phyloP scores from a whole-genome alignment of 257 asterid species.

The Ocimum tenuiflorum region DNA sequence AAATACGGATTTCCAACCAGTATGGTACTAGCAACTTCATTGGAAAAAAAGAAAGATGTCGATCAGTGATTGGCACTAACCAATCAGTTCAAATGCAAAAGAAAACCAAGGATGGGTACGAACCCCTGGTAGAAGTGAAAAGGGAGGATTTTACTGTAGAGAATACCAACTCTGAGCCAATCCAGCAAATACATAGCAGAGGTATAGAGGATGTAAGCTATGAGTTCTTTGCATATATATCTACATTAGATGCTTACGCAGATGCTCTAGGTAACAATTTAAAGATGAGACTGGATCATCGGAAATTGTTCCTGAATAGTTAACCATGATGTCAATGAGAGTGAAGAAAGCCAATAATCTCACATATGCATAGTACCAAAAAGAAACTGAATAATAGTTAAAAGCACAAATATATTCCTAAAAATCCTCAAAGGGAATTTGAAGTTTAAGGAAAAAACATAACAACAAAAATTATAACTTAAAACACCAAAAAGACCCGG shows the following conservation, averaged over 20 bases:
- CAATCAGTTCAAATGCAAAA: neutral
- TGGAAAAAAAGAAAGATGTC: neutral
- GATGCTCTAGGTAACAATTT: neutral
- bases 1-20: neutral
- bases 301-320: neutral
- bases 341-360: neutral
- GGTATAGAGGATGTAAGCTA: neutral
- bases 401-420: neutral
- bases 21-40: neutral
- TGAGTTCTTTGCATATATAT: neutral
- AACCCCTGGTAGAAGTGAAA: neutral
- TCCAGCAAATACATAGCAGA: neutral
- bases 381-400: neutral
- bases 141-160: neutral
- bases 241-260: neutral
- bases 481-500: neutral
- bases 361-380: neutral
- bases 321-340: neutral
- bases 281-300: neutral
- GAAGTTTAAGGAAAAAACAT: neutral
- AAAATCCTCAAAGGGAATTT: neutral
- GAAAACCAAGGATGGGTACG: neutral
- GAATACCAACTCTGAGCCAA: neutral
- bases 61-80: neutral
- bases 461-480: neutral